Evolutionary conservation across 1,139 yeast species (phyloP).

Genomic region (Candida tropicalis): DNA sequence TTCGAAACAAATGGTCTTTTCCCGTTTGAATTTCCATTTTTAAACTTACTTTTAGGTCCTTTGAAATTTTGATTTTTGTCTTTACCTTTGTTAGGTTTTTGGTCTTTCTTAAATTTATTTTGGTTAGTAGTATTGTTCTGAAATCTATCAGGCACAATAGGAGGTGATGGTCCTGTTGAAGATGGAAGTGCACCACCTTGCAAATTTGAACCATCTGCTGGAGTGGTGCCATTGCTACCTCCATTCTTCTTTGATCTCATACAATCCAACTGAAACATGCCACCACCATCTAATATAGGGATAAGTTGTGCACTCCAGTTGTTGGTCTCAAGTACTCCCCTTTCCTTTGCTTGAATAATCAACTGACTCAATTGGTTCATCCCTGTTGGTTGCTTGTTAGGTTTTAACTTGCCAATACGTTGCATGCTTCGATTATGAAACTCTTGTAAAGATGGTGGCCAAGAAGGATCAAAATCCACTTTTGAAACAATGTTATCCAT

Average conservation of each 20-base stretch:
- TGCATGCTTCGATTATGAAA: not conserved
- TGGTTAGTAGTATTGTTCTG: slow-evolving; percentile 5
- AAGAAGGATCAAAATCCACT: not conserved
- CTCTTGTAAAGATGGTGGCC: not conserved
- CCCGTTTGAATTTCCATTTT: not conserved
- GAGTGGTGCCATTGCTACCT: too few species aligned
- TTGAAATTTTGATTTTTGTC: not conserved
- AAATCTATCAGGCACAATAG: not conserved
- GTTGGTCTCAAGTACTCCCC: too few species aligned
- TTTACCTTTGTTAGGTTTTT: not conserved
- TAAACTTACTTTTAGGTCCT: not conserved
- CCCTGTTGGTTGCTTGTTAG: not conserved
- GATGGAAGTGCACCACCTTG: too few species aligned
- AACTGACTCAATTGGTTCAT: not conserved
- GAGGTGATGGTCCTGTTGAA: too few species aligned
- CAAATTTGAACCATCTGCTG: too few species aligned
- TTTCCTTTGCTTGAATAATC: not conserved
- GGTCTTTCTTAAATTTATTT: not conserved
- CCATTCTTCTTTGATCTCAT: too few species aligned
- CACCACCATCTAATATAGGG: too few species aligned
- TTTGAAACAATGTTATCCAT: not conserved
- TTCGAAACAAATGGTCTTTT: slow-evolving; percentile 13
- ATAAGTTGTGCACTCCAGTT: too few species aligned
- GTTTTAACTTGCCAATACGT: too few species aligned
- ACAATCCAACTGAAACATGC: too few species aligned